Conservation (phyloP, 805 yeast species). For the Cyberlindnera maclurae region DNA sequence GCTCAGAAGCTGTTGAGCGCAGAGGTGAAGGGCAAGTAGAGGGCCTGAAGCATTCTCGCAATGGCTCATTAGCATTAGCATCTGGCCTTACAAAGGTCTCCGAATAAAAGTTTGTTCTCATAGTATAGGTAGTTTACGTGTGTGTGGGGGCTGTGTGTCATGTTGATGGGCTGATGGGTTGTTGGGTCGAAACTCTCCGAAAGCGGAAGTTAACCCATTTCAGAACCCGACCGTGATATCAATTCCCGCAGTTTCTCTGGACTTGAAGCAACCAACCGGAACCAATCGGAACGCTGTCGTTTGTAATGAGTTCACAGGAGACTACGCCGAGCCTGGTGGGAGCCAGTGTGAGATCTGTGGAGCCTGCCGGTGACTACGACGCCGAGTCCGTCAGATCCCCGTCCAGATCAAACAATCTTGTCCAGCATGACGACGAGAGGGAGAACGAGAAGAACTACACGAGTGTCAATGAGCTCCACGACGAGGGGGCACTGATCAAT, state of each 20-base stretch:
- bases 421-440: slow-evolving; percentile 2
- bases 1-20: slow-evolving; percentile 33
- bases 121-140: no score
- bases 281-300: neutral
- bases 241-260: no score
- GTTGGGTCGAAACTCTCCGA: no score
- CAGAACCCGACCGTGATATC: no score
- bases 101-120: no score
- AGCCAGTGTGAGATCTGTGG: slow-evolving; percentile 17
- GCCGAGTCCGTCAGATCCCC: slow-evolving; percentile 11
- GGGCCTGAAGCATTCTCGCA: no score
- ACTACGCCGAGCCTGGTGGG: slow-evolving; percentile 21
- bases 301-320: slow-evolving; percentile 7
- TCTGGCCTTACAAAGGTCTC: neutral
- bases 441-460: slow-evolving; percentile 16
- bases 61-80: neutral
- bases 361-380: slow-evolving; percentile 12
- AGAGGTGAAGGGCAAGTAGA: slow-evolving; percentile 14
- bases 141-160: no score
- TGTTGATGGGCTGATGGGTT: no score
- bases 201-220: no score
- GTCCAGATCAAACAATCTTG: slow-evolving; percentile 5
- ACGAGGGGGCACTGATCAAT: slow-evolving; percentile 45
- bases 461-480: slow-evolving; percentile 29
- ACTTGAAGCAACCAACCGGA: neutral